Conservation (phyloP, 768 basidiomycete genomes). For the Kwoniella heveanensis region DNA sequence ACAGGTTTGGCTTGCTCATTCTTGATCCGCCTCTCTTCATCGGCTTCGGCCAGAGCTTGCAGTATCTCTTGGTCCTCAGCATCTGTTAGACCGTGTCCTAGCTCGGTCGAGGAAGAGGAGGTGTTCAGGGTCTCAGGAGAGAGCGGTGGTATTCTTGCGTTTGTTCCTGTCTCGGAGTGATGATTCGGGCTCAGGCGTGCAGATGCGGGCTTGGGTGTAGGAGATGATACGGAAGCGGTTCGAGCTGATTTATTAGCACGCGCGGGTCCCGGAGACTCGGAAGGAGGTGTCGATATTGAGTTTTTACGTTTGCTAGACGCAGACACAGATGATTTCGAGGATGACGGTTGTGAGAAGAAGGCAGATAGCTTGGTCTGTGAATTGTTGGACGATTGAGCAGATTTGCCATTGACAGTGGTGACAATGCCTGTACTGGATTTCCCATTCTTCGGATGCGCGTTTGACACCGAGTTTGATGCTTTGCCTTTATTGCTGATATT, state of each 20-base stretch:
- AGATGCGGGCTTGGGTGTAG: not conserved
- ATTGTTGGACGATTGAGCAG: not conserved
- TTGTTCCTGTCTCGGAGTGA: too few species aligned
- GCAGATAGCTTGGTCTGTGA: conserved; percentile 42
- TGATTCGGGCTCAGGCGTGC: not conserved
- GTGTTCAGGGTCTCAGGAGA: not conserved
- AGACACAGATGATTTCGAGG: conserved; percentile 4
- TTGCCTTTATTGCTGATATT: not conserved
- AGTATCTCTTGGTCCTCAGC: conserved; percentile 41
- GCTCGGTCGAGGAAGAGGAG: too few species aligned
- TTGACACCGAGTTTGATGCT: not conserved
- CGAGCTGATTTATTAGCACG: not conserved
- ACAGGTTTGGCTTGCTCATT: conserved; percentile 43
- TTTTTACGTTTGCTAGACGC: conserved; percentile 1
- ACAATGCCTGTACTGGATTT: not conserved
- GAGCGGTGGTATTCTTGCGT: conserved; percentile 5
- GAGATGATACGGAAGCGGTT: conserved; percentile 12
- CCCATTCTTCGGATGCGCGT: conserved; percentile 6
- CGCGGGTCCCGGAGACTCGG: too few species aligned
- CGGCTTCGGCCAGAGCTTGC: conserved; percentile 40
- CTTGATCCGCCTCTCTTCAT: conserved; percentile 27
- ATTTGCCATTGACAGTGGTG: too few species aligned
- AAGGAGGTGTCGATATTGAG: not conserved
- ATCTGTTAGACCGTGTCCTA: conserved; percentile 7
- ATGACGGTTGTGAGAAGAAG: conserved; percentile 44